phyloP scores from a whole-genome alignment of 1,284 basidiomycete genomes.

The Thecaphora frezii region DNA sequence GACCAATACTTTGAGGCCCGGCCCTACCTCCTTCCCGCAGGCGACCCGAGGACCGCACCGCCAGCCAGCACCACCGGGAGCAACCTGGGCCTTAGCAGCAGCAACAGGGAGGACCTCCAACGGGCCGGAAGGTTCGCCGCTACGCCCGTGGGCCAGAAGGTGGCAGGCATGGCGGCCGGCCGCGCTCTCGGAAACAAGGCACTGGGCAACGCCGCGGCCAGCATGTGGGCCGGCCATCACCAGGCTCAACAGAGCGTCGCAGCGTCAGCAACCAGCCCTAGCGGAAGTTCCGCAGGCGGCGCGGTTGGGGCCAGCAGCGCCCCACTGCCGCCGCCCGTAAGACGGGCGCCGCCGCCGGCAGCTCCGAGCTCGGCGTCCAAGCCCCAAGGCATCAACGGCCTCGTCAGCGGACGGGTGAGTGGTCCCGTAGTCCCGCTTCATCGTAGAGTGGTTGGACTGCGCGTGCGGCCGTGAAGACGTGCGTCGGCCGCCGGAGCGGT shows the following conservation, averaged over 20 bases:
- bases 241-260: not conserved
- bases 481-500: too few relatives aligned
- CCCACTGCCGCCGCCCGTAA: not conserved
- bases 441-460: too few relatives aligned
- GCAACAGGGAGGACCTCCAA: conserved; percentile 10
- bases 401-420: conserved; percentile 9
- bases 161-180: conserved; percentile 3
- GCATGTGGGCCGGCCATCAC: not conserved
- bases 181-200: not conserved
- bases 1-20: conserved; percentile 51
- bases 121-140: conserved; percentile 5
- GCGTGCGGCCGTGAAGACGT: too few relatives aligned
- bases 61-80: conserved; percentile 13
- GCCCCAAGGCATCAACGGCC: conserved; percentile 3
- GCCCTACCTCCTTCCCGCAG: conserved; percentile 28
- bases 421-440: not conserved
- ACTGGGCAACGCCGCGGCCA: conserved; percentile 1
- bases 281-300: too few relatives aligned
- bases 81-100: conserved; percentile 22
- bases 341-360: conserved; percentile 1
- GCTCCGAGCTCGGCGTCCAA: not conserved
- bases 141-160: conserved; percentile 3
- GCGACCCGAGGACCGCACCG: conserved; percentile 3
- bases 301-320: too few relatives aligned
- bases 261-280: not conserved